A percentile compares a stretch with the other conserved stretches of the same genome.
Conservation (phyloP, 208 protist genomes). For the Trypanosoma theileri region DNA sequence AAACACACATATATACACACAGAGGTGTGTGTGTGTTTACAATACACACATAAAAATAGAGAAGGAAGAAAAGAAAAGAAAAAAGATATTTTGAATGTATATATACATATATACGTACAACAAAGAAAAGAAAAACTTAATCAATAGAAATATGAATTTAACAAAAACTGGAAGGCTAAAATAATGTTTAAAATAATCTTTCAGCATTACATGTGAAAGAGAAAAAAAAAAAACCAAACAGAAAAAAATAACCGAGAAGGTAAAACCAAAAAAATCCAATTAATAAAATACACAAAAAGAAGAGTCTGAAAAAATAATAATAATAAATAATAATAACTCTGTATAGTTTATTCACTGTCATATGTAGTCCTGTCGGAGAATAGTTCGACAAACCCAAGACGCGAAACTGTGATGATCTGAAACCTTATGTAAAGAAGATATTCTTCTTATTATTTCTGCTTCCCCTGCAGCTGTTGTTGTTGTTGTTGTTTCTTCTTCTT, state of each 20-base stretch:
- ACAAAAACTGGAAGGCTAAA: neutral
- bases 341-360: slow-evolving; percentile 6
- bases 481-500: too few species aligned
- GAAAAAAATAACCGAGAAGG: slow-evolving; percentile 1
- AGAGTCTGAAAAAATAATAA: neutral
- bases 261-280: neutral
- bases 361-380: slow-evolving; percentile 46
- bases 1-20: too few species aligned
- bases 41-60: too few species aligned
- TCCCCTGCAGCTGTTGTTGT: too few species aligned
- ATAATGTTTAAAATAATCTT: neutral
- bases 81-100: too few species aligned
- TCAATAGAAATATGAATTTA: neutral
- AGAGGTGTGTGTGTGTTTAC: too few species aligned
- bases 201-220: neutral
- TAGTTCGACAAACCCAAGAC: slow-evolving; percentile 39
- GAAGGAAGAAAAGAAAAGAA: too few species aligned
- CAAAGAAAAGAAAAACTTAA: neutral
- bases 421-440: neutral
- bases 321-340: slow-evolving; percentile 12
- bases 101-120: neutral
- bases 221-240: neutral
- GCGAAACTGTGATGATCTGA: slow-evolving; percentile 20
- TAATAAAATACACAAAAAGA: neutral
- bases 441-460: too few species aligned